These are phyloP conservation scores for Leccinum pellstonianum DNA, from an alignment of 768 basidiomycete species.

Conservation along the genomic window DNA sequence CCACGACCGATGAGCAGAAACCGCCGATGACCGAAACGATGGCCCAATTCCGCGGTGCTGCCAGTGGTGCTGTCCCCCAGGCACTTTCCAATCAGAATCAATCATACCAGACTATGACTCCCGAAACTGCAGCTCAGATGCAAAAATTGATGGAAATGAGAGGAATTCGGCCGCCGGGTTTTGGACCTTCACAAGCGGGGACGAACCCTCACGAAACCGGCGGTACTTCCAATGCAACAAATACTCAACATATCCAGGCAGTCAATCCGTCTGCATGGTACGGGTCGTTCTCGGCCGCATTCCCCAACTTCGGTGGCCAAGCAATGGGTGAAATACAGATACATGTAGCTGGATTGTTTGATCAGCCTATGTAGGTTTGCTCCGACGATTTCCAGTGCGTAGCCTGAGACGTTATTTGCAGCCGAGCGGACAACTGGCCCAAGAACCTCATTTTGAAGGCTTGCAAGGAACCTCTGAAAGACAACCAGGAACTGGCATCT, in stretches of 20 bases:
- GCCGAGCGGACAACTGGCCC: slow-evolving; percentile 58
- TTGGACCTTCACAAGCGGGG: slow-evolving; percentile 21
- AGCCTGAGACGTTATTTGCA: slow-evolving; percentile 26
- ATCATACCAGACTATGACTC: background rate
- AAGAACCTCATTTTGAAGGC: slow-evolving; percentile 39
- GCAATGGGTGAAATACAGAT: slow-evolving; percentile 38
- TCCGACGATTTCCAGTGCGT: background rate
- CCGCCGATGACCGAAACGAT: slow-evolving; percentile 26
- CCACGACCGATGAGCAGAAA: slow-evolving; percentile 23
- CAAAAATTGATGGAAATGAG: slow-evolving; percentile 50
- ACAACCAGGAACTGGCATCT: slow-evolving; percentile 38
- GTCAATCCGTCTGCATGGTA: slow-evolving; percentile 39
- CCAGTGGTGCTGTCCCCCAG: slow-evolving; percentile 9
- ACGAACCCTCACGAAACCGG: slow-evolving; percentile 12
- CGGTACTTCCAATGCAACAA: slow-evolving; percentile 3
- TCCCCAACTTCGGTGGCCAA: slow-evolving; percentile 36
- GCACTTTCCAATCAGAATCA: slow-evolving; percentile 18
- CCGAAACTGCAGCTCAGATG: slow-evolving; percentile 41
- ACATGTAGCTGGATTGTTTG: slow-evolving; percentile 30
- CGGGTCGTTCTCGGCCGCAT: slow-evolving; percentile 46
- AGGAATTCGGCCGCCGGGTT: slow-evolving; percentile 28
- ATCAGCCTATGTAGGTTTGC: slow-evolving; percentile 35
- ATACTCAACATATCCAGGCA: slow-evolving; percentile 1
- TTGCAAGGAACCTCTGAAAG: slow-evolving; percentile 41
- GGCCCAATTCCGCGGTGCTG: slow-evolving; percentile 25